A percentile compares a stretch with the other conserved stretches of the same genome.
Conservation (phyloP, 257 asterid genomes). For the Cynanchum wilfordii region DNA sequence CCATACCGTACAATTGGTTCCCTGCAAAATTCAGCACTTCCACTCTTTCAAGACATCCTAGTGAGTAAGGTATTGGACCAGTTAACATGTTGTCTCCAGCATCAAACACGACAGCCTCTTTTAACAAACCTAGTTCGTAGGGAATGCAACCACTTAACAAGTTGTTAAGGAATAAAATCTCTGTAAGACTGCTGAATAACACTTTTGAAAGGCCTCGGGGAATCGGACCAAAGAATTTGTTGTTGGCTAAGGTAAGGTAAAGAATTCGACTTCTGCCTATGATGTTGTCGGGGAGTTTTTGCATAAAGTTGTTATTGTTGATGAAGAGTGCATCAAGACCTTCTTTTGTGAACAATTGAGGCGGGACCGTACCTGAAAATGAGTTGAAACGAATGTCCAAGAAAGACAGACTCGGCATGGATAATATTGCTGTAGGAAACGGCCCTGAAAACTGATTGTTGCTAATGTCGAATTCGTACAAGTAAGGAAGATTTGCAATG, state of each 20-base stretch:
- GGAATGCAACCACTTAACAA: constrained; percentile 57
- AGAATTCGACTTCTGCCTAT: constrained; percentile 18
- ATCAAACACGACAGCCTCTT: constrained; percentile 45
- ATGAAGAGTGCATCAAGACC: constrained; percentile 50
- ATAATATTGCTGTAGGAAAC: constrained; percentile 44
- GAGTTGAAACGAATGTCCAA: constrained; percentile 63
- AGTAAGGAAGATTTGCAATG: constrained; percentile 41
- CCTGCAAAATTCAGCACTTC: constrained; percentile 58
- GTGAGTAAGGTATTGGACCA: constrained; percentile 50
- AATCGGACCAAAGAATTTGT: constrained; percentile 63
- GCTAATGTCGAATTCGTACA: constrained; percentile 76
- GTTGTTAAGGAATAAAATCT: constrained; percentile 53
- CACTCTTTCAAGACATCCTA: constrained; percentile 51
- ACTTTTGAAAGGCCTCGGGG: constrained; percentile 36
- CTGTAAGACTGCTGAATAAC: constrained; percentile 31
- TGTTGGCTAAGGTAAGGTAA: constrained; percentile 64
- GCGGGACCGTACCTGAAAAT: constrained; percentile 63
- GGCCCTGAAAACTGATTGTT: constrained; percentile 65
- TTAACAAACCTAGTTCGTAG: constrained; percentile 51
- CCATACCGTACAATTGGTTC: constrained; percentile 43
- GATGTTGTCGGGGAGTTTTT: constrained; percentile 39
- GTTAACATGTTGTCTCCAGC: constrained; percentile 50
- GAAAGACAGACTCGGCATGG: constrained; percentile 43
- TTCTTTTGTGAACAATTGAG: constrained; percentile 40
- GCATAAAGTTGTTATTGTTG: constrained; percentile 56